phyloP scores from a whole-genome alignment of 352 stramenopile species.

The Pythium aristosporum region DNA sequence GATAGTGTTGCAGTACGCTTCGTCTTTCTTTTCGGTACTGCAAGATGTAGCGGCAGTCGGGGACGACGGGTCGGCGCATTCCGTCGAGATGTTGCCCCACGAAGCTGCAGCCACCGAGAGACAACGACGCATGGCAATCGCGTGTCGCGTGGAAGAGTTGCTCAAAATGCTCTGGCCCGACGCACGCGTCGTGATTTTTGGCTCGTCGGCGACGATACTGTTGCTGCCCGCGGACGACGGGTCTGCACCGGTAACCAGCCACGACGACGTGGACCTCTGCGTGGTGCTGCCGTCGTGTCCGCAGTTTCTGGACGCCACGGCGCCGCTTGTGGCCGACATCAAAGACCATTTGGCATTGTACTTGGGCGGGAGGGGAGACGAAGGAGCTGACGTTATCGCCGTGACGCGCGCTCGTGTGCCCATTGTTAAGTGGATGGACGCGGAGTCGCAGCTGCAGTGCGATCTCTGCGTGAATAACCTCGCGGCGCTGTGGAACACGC shows the following conservation, averaged over 20 bases:
- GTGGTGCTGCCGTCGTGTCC: slow-evolving; percentile 57
- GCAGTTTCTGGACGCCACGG: slow-evolving; percentile 50
- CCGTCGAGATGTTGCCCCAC: background rate
- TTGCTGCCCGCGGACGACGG: slow-evolving; percentile 14
- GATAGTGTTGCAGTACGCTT: slow-evolving; percentile 34
- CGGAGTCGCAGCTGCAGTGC: slow-evolving; percentile 39
- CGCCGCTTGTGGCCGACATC: slow-evolving; percentile 50
- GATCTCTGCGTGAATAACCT: slow-evolving; percentile 85
- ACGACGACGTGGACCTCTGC: slow-evolving; percentile 73
- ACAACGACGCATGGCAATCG: slow-evolving; percentile 31
- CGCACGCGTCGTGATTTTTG: slow-evolving; percentile 60
- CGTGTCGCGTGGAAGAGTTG: slow-evolving; percentile 36
- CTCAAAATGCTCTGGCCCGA: slow-evolving; percentile 69
- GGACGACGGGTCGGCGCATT: background rate
- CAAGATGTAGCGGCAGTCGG: background rate
- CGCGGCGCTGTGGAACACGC: slow-evolving; percentile 78
- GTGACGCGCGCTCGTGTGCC: slow-evolving; percentile 60
- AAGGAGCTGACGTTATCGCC: slow-evolving; percentile 21
- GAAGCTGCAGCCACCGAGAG: slow-evolving; percentile 24
- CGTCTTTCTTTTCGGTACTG: slow-evolving; percentile 15
- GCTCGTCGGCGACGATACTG: slow-evolving; percentile 59
- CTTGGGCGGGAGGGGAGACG: slow-evolving; percentile 13
- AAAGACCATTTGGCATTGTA: slow-evolving; percentile 74
- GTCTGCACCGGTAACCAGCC: background rate
- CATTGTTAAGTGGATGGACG: slow-evolving; percentile 61